Base-by-base conservation (phyloP, 805 yeast species). In the Kurtzmaniella cleridarum region DNA sequence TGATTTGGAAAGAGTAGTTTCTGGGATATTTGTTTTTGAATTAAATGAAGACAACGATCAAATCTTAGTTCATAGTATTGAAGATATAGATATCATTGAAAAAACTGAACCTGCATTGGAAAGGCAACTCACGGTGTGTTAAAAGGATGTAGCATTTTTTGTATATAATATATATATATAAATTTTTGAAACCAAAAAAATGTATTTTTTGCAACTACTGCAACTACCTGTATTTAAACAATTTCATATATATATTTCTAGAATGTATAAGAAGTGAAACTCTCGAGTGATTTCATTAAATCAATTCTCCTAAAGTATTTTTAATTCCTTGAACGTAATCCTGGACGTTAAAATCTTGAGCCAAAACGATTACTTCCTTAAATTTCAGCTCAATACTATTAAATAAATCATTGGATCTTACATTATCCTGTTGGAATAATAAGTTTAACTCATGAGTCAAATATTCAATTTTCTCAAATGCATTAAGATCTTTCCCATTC, bases 21-120 rank as follows among this genome's bases (percentile, higher is more conserved):
- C 63, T 39, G 91, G 90, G 1, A 55, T 79, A 2, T 83, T 83
- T 49, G 67, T 81, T 6, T 82, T 82, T 51, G 90, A 83, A 50
- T 63, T 84, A 41, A 76, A 71, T 49, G 69, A 69, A 17, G 60
- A 64, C n/a, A 79, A 80, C 51, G 71, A 75, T 41, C 54, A 65
- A 43, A 75, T 84, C 27, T 34, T 66, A 5, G 85, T 78, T 4
- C 86, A 82, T 51, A 79, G 84, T 2, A 69, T 84, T 26, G 91
- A 84, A 47, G 73, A 79, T 48, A 68, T 84, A 40, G 81, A 81
- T 43, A 65, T 81, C 32, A 57, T 76, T 17, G 84, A 80, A 48
- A 69, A 49, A 32, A 45, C 54, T 5, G 62, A 56, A 36, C 35
- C 56, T 17, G 57, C 57, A 32, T 49, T 55, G 16, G 50, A 47